Conservation (phyloP, 805 yeast species). For the Hagleromyces aurorensis region DNA sequence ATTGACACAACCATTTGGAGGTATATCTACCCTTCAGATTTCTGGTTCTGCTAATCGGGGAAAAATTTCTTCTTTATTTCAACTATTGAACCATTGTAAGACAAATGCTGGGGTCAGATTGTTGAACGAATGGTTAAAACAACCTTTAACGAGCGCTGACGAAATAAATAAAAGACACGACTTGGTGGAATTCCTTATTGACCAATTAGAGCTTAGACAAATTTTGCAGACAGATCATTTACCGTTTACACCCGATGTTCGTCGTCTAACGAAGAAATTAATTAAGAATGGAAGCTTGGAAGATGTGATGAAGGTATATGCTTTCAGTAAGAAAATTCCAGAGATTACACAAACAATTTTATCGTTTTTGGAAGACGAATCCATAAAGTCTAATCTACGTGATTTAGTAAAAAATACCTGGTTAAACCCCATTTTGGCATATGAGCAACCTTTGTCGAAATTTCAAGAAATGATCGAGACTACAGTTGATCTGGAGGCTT, state of each 20-base stretch:
- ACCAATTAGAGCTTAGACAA: slow-evolving; percentile 59
- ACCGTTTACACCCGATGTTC: slow-evolving; percentile 72
- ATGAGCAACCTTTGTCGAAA: slow-evolving; percentile 47
- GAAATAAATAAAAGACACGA: slow-evolving; percentile 62
- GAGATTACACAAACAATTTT: slow-evolving; percentile 50
- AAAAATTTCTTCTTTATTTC: slow-evolving; percentile 59
- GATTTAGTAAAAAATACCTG: slow-evolving; percentile 44
- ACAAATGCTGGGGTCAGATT: slow-evolving; percentile 84
- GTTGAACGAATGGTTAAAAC: slow-evolving; percentile 91
- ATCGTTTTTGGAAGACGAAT: slow-evolving; percentile 33
- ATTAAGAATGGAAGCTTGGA: slow-evolving; percentile 57
- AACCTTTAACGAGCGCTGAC: slow-evolving; percentile 66
- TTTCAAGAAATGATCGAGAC: slow-evolving; percentile 84
- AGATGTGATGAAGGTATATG: slow-evolving; percentile 85
- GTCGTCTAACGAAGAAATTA: slow-evolving; percentile 65
- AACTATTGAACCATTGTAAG: slow-evolving; percentile 80
- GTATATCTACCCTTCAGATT: slow-evolving; percentile 8
- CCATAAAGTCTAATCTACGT: slow-evolving; percentile 15
- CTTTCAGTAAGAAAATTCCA: slow-evolving; percentile 65
- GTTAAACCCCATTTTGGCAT: slow-evolving; percentile 46
- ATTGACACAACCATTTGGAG: slow-evolving; percentile 15
- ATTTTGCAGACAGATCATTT: slow-evolving; percentile 60
- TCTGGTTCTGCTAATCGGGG: slow-evolving; percentile 28
- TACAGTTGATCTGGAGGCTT: slow-evolving; percentile 78
- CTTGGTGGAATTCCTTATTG: slow-evolving; percentile 66